Evolutionary conservation across 2,329 filamentous ascomycete species (phyloP).

Genomic region (Lizonia empirigonia): DNA sequence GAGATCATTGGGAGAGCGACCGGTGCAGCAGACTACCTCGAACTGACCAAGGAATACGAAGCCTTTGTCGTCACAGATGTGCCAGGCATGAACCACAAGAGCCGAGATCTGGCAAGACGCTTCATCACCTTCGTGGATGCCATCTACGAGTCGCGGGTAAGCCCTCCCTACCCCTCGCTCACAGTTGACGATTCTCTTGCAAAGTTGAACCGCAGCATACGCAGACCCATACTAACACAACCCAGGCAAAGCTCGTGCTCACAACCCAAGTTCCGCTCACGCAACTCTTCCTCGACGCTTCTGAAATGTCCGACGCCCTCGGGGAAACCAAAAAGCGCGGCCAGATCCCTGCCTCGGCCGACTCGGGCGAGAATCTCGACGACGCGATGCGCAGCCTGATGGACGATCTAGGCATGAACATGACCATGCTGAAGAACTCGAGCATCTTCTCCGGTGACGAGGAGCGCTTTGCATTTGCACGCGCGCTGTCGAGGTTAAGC

Average conservation of each 20-base stretch:
- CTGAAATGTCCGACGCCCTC: conserved; percentile 54
- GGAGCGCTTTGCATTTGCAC: conserved; percentile 93
- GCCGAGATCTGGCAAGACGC: conserved; percentile 84
- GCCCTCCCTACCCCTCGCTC: conserved; percentile 20
- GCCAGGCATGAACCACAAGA: conserved; percentile 85
- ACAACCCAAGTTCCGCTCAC: conserved; percentile 85
- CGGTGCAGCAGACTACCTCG: conserved; percentile 92
- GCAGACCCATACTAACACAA: neutral
- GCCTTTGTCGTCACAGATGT: conserved; percentile 91
- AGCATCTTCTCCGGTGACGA: conserved; percentile 93
- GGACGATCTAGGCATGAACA: conserved; percentile 86
- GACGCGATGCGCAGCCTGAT: conserved; percentile 79
- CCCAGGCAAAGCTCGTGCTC: conserved; percentile 88
- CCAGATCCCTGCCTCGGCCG: conserved; percentile 48
- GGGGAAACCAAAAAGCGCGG: conserved; percentile 48
- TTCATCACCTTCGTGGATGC: conserved; percentile 99
- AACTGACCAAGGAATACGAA: conserved; percentile 87
- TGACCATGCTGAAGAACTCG: conserved; percentile 81
- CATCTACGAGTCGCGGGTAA: conserved; percentile 76
- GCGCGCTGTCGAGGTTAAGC: conserved; percentile 79
- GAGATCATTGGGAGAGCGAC: conserved; percentile 89
- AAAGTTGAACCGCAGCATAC: neutral
- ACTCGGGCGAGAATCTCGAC: conserved; percentile 60
- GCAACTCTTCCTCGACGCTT: conserved; percentile 80
- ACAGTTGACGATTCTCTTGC: neutral